Evolutionary conservation across 257 asterid genomes (phyloP), one percentile per base, ranked within the genome.

Genomic region (Solanum chaucha): DNA sequence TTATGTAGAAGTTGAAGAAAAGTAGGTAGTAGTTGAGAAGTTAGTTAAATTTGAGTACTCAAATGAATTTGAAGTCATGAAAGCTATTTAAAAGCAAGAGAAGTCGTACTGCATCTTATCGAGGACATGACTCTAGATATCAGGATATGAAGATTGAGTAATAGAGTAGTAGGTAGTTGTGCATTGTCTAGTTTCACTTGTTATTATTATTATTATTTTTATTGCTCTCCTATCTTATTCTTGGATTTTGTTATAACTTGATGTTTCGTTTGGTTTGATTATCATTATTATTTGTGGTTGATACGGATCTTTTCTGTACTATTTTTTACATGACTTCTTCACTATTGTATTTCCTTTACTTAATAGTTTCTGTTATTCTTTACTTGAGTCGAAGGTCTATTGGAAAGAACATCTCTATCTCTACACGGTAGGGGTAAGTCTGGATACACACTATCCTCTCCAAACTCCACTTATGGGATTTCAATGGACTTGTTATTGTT

Each of bases 301-400:
- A 1, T 51, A 0, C 1, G 0, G 8, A 0, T 51, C 59, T 51
- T 51, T 15, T 51, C 61, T 51, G 0, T 15, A 51, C 61, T 51
- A 51, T 51, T 51, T 12, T 0, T 0, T 51, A 51, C 59, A 51
- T 51, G 20, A 0, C 22, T 15, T 51, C 3, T 51, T 51, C 22
- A 51, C 59, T 51, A 51, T 51, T 51, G 20, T 15, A 2, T 51
- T 51, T 51, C 22, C 59, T 51, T 51, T 51, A 0, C 59, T 5
- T 55, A 55, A 1, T 51, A 55, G 2, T 55, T 55, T 55, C 10
- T 55, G 4, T 17, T 55, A 0, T 17, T 55, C 1, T 55, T 55
- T 55, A 17, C 64, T 55, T 55, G 64, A 55, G 64, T 55, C 10
- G n/a, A 17, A 55, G 10, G n/a, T 55, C 64, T 17, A 17, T 51